Base-by-base conservation (phyloP, 1,139 yeast species). In the Zhuliangozyma blackwelliae region DNA sequence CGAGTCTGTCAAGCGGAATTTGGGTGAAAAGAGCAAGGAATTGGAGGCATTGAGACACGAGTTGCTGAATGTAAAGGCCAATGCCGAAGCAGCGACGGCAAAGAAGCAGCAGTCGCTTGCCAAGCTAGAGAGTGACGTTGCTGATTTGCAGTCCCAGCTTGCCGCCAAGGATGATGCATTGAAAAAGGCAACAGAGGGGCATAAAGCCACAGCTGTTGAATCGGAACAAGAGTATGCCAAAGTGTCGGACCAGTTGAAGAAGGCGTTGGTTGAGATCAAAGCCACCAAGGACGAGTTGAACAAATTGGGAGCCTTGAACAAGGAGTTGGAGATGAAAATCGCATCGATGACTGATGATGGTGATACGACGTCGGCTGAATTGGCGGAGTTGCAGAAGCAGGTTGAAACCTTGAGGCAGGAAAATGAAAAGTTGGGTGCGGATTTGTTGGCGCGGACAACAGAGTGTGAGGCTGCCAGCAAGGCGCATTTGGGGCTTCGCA, bases 361-460 rank as follows among this genome's bases (percentile, higher is more conserved):
- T 11, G 13, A 19, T 8, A 23, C 31, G 8, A 36, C 28, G 10
- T 22, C 13, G 13, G 7, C 33, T 3, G 33, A 44, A 27, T 28
- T 41, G 19, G 33, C 29, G 22, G 25, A 26, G 22, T 37, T 29
- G 39, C 25, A 27, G 7, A 40, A 34, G n/a, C 54, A 64, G 12
- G 35, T 59, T 2, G 40, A 39, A 20, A 25, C 40, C 1, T 35
- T 33, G 16, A 26, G 29, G n/a, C 35, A 33, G n/a, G 33, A 43
- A n/a, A 28, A 37, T 22, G 39, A 37, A 22, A 29, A 27, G n/a
- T 35, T 43, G 20, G 36, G 10, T 11, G 28, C 32, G 8, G 16
- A 16, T 3, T 16, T 16, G 16, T 16, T 16, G 16, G 16, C 16
- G 16, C 16, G 16, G 16, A 16, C 16, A 16, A 16, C 16, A 3